Conservation (phyloP, 208 protist species). For the Porcisia hertigi region DNA sequence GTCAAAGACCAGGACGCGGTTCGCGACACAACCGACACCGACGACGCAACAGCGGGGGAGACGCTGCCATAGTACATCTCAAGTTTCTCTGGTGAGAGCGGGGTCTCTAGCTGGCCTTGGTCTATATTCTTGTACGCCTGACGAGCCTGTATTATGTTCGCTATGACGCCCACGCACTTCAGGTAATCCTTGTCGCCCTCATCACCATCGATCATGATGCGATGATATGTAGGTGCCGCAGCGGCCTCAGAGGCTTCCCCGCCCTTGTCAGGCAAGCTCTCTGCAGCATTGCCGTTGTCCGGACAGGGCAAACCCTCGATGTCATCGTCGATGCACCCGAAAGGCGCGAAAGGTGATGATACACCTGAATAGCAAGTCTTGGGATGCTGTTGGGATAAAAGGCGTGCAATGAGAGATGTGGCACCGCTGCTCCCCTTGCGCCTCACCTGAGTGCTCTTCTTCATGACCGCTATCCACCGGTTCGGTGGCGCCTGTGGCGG, state of each 20-base stretch:
- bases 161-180: constrained; percentile 75
- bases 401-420: constrained; percentile 23
- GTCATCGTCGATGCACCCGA: neutral
- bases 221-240: constrained; percentile 49
- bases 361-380: constrained; percentile 14
- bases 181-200: constrained; percentile 71
- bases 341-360: constrained; percentile 15
- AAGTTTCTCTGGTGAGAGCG: constrained; percentile 34
- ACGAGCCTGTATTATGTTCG: constrained; percentile 57
- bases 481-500: neutral
- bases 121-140: constrained; percentile 76
- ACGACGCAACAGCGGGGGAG: neutral
- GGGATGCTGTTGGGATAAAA: constrained; percentile 13
- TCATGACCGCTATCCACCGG: constrained; percentile 3
- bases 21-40: neutral
- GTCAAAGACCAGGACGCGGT: neutral
- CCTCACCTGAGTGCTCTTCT: constrained; percentile 9
- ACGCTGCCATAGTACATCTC: constrained; percentile 17
- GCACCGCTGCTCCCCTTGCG: constrained; percentile 18
- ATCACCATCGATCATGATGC: constrained; percentile 80
- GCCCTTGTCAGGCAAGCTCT: neutral
- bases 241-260: constrained; percentile 1
- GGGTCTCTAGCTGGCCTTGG: constrained; percentile 62
- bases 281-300: neutral
- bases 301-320: neutral